A percentile compares a stretch with the other conserved stretches of the same genome.
Conservation (phyloP, 345 rosid species). For the Cochlearia excelsa region DNA sequence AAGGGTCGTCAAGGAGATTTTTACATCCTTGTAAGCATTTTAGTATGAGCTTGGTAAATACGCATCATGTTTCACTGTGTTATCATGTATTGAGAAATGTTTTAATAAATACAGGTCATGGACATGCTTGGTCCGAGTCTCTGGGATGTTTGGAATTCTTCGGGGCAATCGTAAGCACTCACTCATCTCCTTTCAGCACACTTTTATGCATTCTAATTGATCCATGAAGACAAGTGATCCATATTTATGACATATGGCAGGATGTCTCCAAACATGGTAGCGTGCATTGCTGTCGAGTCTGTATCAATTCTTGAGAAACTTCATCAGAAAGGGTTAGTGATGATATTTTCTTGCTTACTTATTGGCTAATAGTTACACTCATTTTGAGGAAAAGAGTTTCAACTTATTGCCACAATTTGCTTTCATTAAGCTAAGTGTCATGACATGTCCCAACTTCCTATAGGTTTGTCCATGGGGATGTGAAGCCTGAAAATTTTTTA, state of each 20-base stretch:
- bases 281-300: conserved; percentile 92
- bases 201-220: not conserved
- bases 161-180: conserved; percentile 65
- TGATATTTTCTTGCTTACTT: not conserved
- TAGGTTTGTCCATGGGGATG: conserved; percentile 89
- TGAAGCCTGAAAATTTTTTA: conserved; percentile 90
- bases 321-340: conserved; percentile 73
- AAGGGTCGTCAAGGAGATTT: conserved; percentile 96
- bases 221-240: not conserved
- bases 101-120: conserved; percentile 63
- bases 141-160: conserved; percentile 97
- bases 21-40: conserved; percentile 65
- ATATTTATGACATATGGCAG: conserved; percentile 40
- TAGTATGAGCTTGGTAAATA: conserved; percentile 3
- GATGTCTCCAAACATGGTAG: conserved; percentile 85
- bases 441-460: not conserved
- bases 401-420: not conserved
- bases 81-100: conserved; percentile 24
- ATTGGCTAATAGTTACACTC: conserved; percentile 1
- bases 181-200: conserved; percentile 11
- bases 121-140: conserved; percentile 98
- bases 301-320: conserved; percentile 89
- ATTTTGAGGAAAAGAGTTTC: not conserved
- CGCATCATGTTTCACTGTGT: conserved; percentile 16
- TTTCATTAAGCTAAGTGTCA: conserved; percentile 12